These are phyloP conservation scores for Acanthamoeba lugdunensis DNA, from an alignment of 208 protist species.

Conservation along the genomic window DNA sequence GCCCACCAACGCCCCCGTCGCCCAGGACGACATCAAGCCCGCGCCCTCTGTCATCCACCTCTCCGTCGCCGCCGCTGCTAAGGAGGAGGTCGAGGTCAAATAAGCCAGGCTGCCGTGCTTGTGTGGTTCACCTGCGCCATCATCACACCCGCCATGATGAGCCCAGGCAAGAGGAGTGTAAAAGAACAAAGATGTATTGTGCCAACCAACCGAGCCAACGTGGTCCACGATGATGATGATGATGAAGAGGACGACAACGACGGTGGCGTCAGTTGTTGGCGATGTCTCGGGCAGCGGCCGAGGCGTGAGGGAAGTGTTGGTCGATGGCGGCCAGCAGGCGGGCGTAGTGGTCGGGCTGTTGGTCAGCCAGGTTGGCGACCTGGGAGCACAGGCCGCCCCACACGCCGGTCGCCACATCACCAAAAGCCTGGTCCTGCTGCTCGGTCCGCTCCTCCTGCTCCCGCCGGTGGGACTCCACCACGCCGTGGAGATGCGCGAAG, in stretches of 20 bases:
- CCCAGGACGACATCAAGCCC: slow-evolving; percentile 65
- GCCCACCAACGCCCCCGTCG: slow-evolving; percentile 81
- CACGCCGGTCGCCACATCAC: not conserved
- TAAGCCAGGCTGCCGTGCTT: not conserved
- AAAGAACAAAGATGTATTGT: no score
- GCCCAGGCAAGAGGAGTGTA: no score
- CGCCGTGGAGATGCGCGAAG: not conserved
- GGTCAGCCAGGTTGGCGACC: not conserved
- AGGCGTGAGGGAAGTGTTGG: no score
- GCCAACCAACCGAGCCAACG: no score
- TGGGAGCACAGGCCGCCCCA: not conserved
- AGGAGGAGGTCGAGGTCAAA: slow-evolving; percentile 12
- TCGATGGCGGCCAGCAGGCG: not conserved
- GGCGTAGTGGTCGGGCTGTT: not conserved
- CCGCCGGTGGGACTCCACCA: not conserved
- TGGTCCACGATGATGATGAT: no score
- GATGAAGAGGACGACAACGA: not conserved
- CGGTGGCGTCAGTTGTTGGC: no score
- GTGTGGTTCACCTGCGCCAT: no score
- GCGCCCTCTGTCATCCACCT: slow-evolving; percentile 44
- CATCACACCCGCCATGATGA: not conserved
- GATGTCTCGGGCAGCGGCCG: no score
- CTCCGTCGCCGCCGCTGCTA: not conserved
- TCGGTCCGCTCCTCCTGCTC: not conserved
- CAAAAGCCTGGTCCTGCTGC: not conserved